A percentile compares a stretch with the other conserved stretches of the same genome.
phyloP scores from a whole-genome alignment of 805 yeast genomes.

The Metschnikowia shivogae region DNA sequence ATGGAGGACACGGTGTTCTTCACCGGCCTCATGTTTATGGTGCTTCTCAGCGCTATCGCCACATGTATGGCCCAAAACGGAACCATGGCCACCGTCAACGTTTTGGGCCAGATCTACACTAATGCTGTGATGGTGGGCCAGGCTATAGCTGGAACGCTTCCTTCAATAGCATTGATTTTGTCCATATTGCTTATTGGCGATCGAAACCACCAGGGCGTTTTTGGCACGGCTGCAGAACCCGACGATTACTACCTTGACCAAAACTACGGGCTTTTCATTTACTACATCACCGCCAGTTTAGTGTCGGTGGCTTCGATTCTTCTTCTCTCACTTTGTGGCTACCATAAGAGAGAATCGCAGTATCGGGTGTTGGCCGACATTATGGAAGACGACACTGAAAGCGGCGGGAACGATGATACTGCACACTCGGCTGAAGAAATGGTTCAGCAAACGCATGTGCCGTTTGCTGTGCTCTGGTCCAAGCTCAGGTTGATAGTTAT shows the following conservation, averaged over 20 bases:
- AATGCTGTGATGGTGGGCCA: slow-evolving; percentile 95
- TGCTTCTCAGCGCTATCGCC: slow-evolving; percentile 64
- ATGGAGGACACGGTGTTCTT: slow-evolving; percentile 45
- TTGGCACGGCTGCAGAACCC: slow-evolving; percentile 8
- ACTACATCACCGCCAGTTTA: slow-evolving; percentile 50
- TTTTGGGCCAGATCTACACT: slow-evolving; percentile 70
- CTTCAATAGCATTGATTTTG: slow-evolving; percentile 63
- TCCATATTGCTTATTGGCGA: slow-evolving; percentile 46
- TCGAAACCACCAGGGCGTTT: slow-evolving; percentile 11
- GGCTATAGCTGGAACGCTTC: slow-evolving; percentile 90
- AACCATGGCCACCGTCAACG: slow-evolving; percentile 78
- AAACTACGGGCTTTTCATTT: slow-evolving; percentile 39
- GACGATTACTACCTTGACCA: slow-evolving; percentile 26
- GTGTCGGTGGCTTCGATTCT: slow-evolving; percentile 42
- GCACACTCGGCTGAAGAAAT: slow-evolving; percentile 11
- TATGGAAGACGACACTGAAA: slow-evolving; percentile 8
- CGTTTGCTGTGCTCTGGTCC: slow-evolving; percentile 55
- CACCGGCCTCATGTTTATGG: slow-evolving; percentile 54
- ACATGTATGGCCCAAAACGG: slow-evolving; percentile 88
- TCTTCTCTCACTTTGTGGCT: slow-evolving; percentile 33
- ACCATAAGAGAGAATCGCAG: slow-evolving; percentile 22
- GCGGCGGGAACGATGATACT: neutral
- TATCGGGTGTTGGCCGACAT: slow-evolving; percentile 18
- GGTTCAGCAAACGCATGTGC: slow-evolving; percentile 41
- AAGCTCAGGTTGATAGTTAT: slow-evolving; percentile 61